Evolutionary conservation across 768 basidiomycete genomes (phyloP), one percentile per base, ranked within the genome.

Genomic region (Lactarius psammicola): DNA sequence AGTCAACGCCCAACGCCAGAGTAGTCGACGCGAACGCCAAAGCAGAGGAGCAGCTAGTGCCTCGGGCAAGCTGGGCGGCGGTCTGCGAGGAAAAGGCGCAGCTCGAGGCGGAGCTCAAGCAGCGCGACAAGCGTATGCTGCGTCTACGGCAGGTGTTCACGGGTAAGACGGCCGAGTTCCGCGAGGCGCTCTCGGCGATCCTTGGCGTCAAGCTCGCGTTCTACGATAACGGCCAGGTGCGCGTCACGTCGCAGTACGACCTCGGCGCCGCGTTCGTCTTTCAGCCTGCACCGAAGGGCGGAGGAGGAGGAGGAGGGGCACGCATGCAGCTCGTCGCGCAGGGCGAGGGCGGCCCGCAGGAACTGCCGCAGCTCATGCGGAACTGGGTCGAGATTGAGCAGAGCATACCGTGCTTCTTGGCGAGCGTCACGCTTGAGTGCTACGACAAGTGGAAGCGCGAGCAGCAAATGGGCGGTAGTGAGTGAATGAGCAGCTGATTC

Each of bases 181-280:
- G 91, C 44, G 92, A 95, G 73, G 88, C 94, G 7, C 90, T 98
- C 65, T 87, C 89, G 4, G 87, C 90, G 0, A 89, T 98, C 57
- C 83, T 98, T 0, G 96, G 95, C 7, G 87, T 94, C 73, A 94
- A 96, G 71, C 84, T 98, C 58, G 88, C 89, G 1, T 97, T 98
- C 74, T 92, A 92, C 72, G 91, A 90, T 18, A 94, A 93, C 59
- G 95, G 95, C 0, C 87, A 93, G 70, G 89, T 98, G 57, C 84
- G 92, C 26, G 87, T 97, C 66, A 95, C 94, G 5, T 90, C 89
- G 23, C 83, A 92, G 70, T 98, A 89, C 77, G 95, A 97, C 68
- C 84, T 92, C 7, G 84, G 84, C 60, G 90, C 93, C 31, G 87
- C 90, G 56, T 95, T 97, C 73, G 89, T 94, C 33, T 93, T 99